Percentiles rank a stretch among this genome's conserved stretches.
Conservation (phyloP, 2,329 filamentous ascomycete genomes). For the Thielaviopsis populi region DNA sequence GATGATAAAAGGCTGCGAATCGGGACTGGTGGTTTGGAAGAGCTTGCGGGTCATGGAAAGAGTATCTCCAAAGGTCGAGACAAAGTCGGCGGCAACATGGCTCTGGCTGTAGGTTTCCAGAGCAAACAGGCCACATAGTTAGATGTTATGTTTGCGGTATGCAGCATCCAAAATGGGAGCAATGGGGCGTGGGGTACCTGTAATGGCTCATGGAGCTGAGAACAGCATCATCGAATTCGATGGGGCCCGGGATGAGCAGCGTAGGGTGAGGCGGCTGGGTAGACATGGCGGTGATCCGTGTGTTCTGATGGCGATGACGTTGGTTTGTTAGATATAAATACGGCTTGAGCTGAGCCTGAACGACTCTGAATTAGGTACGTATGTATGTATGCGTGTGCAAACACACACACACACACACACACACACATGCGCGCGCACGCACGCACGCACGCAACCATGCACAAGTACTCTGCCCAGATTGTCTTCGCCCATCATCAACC, state of each 20-base stretch:
- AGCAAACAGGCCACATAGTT: not conserved
- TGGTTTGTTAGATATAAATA: no score
- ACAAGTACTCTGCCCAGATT: not conserved
- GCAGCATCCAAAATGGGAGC: slow-evolving; percentile 8
- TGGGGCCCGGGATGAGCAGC: slow-evolving; percentile 89
- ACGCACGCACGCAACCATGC: not conserved
- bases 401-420: not conserved
- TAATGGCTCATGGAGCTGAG: slow-evolving; percentile 90
- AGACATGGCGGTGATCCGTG: slow-evolving; percentile 35
- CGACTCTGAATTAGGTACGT: not conserved
- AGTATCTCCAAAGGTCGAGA: slow-evolving; percentile 80
- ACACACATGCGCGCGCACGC: no score
- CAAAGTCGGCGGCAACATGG: slow-evolving; percentile 80
- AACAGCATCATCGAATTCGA: slow-evolving; percentile 96
- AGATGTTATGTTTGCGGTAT: slow-evolving; percentile 5
- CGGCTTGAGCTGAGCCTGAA: not conserved
- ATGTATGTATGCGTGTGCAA: not conserved
- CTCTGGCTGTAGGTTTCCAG: slow-evolving; percentile 51
- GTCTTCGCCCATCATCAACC: not conserved
- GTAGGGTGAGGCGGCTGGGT: slow-evolving; percentile 49
- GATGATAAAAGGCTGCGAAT: slow-evolving; percentile 81
- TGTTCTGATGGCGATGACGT: slow-evolving; percentile 4
- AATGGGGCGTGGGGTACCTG: slow-evolving; percentile 40
- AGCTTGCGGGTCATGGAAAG: slow-evolving; percentile 79
- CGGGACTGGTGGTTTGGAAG: slow-evolving; percentile 73